Conservation (phyloP, 495 filamentous ascomycete genomes). For the Talaromyces proteolyticus region DNA sequence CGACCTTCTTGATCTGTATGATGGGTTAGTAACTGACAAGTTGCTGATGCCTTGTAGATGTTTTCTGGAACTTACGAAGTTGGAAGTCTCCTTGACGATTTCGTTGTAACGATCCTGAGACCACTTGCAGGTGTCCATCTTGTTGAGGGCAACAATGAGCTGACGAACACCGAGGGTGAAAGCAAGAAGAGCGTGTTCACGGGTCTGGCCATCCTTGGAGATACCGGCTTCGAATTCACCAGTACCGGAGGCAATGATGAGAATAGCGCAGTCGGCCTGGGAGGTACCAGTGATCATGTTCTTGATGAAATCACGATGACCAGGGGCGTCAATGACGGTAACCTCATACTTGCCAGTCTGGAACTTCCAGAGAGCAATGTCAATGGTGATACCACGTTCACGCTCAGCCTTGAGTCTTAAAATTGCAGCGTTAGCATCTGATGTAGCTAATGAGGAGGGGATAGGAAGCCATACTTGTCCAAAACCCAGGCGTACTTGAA, state of each 20-base stretch:
- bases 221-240: slow-evolving; percentile 99
- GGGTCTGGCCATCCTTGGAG: slow-evolving; percentile 99
- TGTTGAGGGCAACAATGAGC: slow-evolving; percentile 99
- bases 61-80: no score
- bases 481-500: slow-evolving; percentile 99
- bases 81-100: slow-evolving; percentile 99
- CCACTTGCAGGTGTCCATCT: slow-evolving; percentile 99
- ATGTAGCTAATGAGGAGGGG: no score
- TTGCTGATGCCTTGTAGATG: no score
- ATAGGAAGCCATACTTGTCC: no score
- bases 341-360: slow-evolving; percentile 98
- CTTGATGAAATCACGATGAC: slow-evolving; percentile 99
- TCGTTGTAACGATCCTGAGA: slow-evolving; percentile 92
- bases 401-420: slow-evolving; percentile 99
- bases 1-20: slow-evolving; percentile 99
- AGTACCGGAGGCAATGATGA: slow-evolving; percentile 99
- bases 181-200: slow-evolving; percentile 99
- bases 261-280: slow-evolving; percentile 98
- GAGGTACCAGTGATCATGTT: slow-evolving; percentile 99
- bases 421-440: no score
- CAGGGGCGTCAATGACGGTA: slow-evolving; percentile 98
- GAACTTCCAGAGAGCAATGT: slow-evolving; percentile 97
- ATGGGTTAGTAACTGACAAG: no score
- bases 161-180: slow-evolving; percentile 99
- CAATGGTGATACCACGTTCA: slow-evolving; percentile 99